Percentiles rank a stretch among this genome's conserved stretches.
Conservation (phyloP, 2,329 filamentous ascomycete species). For the Xylariaceae sp. region DNA sequence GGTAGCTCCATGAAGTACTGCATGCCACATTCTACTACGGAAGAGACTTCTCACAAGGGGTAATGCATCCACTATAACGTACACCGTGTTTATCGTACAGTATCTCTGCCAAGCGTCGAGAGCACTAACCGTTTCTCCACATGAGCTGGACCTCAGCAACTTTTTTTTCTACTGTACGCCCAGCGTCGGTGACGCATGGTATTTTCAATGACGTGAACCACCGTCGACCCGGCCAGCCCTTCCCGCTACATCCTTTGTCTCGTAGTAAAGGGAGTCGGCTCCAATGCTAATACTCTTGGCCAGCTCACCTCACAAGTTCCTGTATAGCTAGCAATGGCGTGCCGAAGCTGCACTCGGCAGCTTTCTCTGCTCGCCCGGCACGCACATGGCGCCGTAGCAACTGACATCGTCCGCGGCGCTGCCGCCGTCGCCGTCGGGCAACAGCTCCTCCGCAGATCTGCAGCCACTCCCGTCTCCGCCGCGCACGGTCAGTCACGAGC, state of each 20-base stretch:
- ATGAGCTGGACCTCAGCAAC: conserved; percentile 2
- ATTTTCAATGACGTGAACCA: conserved; percentile 25
- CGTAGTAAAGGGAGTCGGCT: not conserved
- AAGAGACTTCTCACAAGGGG: too few species aligned
- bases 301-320: not conserved
- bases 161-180: conserved; percentile 8
- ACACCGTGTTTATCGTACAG: not conserved
- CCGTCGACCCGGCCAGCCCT: not conserved
- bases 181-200: conserved; percentile 5
- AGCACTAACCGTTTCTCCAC: not conserved
- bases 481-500: conserved; percentile 27
- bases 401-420: conserved; percentile 24
- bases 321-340: conserved; percentile 38
- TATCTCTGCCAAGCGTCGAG: not conserved
- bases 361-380: conserved; percentile 31
- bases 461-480: conserved; percentile 4
- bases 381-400: conserved; percentile 16
- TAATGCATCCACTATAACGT: not conserved
- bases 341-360: conserved; percentile 44
- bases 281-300: conserved; percentile 6
- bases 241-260: not conserved
- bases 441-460: conserved; percentile 6
- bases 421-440: conserved; percentile 12
- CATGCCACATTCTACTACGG: too few species aligned
- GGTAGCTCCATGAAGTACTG: too few species aligned